Evolutionary conservation across 2,329 filamentous ascomycete genomes (phyloP), one percentile per base, ranked within the genome.

Genomic region (Talaromyces sp.): DNA sequence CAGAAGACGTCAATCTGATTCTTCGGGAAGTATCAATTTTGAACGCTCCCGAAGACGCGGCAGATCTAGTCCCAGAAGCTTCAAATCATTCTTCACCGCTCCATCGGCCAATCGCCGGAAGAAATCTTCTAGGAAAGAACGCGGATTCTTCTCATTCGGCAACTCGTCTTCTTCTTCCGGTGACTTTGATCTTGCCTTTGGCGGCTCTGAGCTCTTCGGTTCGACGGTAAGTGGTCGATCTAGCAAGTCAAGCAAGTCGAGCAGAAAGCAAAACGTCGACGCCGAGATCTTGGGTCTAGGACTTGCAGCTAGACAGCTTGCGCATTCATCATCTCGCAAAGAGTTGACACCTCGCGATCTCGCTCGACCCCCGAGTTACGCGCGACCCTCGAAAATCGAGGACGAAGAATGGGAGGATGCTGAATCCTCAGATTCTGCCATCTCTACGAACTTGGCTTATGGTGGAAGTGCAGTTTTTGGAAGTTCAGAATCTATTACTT

Each of bases 171-270:
- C 86, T 2, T 90, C 87, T 0, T 89, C 87, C 0, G 81, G 90
- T 63, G 87, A 90, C 74, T 86, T 84, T 22, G 89, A 91, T 72
- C 77, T 91, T 66, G 88, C 88, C 10, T 91, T 90, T 72, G 88
- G 88, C 72, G 88, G 88, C 10, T 82, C 79, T 63, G 88, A 87
- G 16, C 88, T 75, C 41, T 66, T 77, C 19, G 41, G 60, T 7
- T 60, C 62, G 27, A 62, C 56, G 16, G 54, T 66, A 54, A 63
- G 62, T 37, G 60, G 48, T 27, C 54, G 58, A 58, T 66, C 66
- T 31, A 66, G 64, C 50, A 63, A 71, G 60, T 64, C 65, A 14
- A 72, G 70, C 56, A 82, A 82, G 67, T 76, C 77, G 16, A 71
- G 70, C 13, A 72, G 70, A 24, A 72, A 69, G 63, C 68, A 60